Evolutionary conservation across 371 early-diverging fungal genomes (phyloP).

Genomic region (Mortierella sp.): DNA sequence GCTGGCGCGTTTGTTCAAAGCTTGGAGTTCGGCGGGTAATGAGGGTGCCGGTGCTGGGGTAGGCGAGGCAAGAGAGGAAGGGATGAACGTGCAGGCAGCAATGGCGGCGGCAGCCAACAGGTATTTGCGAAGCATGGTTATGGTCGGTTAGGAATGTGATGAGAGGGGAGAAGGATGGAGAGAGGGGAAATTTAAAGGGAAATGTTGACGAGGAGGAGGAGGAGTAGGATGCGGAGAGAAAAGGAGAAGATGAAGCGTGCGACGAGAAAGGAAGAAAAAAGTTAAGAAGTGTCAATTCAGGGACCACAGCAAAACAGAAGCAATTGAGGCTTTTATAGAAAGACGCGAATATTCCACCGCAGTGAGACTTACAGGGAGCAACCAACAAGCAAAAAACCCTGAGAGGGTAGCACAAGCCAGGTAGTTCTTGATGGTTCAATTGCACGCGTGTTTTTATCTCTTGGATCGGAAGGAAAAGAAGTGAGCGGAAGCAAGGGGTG

Average conservation of each 20-base stretch:
- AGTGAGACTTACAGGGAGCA: neutral
- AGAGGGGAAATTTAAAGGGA: too few relatives aligned
- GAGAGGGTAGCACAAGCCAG: neutral
- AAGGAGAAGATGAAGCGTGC: neutral
- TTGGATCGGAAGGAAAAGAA: neutral
- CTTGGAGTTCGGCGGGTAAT: neutral
- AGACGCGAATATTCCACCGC: neutral
- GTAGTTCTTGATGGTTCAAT: neutral
- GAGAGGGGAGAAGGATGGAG: neutral
- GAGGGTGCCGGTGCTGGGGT: neutral
- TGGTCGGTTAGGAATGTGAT: neutral
- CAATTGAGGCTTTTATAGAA: neutral
- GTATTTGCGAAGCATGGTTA: neutral
- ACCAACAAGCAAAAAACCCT: neutral
- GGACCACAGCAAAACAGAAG: neutral
- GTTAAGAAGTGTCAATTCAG: neutral
- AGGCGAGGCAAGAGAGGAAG: conserved; percentile 15
- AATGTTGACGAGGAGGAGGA: neutral
- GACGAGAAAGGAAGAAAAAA: neutral
- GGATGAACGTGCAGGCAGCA: neutral
- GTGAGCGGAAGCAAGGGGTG: neutral
- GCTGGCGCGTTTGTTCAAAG: conserved; percentile 18
- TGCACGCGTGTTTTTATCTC: neutral
- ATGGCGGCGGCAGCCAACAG: neutral
- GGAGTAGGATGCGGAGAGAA: neutral